Percentiles rank a stretch among this genome's conserved stretches.
Evolutionary conservation across 2,329 filamentous ascomycete genomes (phyloP).

Genomic region (Diaporthe sp.): DNA sequence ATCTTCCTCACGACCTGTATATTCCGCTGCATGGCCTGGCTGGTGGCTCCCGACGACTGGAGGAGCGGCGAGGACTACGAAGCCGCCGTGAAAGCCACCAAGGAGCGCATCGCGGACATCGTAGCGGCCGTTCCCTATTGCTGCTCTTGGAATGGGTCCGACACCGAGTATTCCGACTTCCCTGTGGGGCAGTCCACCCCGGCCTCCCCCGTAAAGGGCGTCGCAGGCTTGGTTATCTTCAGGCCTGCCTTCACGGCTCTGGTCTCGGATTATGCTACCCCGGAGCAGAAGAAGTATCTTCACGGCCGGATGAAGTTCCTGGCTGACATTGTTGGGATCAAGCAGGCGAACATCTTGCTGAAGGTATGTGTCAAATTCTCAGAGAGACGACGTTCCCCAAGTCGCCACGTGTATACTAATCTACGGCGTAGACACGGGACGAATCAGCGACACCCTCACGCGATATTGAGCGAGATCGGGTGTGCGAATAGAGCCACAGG

Average conservation of each 20-base stretch:
- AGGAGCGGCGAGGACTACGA: constrained; percentile 42
- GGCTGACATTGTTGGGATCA: constrained; percentile 43
- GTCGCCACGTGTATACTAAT: neutral
- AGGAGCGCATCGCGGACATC: constrained; percentile 42
- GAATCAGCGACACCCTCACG: constrained; percentile 27
- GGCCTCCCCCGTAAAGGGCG: constrained; percentile 42
- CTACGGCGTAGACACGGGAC: neutral
- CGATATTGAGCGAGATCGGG: constrained; percentile 30
- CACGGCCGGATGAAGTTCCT: constrained; percentile 41
- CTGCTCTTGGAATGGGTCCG: constrained; percentile 44
- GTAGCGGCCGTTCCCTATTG: constrained; percentile 43
- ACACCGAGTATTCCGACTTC: constrained; percentile 40
- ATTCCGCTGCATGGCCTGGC: constrained; percentile 44
- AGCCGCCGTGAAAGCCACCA: constrained; percentile 40
- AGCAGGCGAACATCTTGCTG: constrained; percentile 43
- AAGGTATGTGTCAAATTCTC: constrained; percentile 36
- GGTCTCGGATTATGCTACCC: constrained; percentile 43
- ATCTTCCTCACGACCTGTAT: constrained; percentile 45
- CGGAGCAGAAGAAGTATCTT: constrained; percentile 42
- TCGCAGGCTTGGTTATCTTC: constrained; percentile 42
- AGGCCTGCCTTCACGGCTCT: constrained; percentile 43
- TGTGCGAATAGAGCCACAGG: neutral
- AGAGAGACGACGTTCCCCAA: neutral
- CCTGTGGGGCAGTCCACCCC: constrained; percentile 39
- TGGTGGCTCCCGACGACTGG: constrained; percentile 43